These are phyloP conservation scores for Phoenix dactylifera DNA, from an alignment of 176 grass and related monocot species.

Conservation along the genomic window DNA sequence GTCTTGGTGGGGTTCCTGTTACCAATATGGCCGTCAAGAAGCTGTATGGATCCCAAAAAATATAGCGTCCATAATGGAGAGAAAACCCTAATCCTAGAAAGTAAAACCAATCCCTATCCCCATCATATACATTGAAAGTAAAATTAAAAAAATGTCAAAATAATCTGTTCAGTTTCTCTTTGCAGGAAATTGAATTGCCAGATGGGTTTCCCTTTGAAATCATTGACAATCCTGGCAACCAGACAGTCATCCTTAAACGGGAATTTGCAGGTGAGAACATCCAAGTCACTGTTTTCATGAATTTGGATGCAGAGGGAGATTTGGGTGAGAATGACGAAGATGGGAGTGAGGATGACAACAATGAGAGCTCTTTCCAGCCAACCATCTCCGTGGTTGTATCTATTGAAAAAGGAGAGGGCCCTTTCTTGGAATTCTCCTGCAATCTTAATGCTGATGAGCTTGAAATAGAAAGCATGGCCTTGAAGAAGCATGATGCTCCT, in stretches of 20 bases:
- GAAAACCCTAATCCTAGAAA: too few relatives aligned
- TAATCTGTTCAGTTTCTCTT: neutral
- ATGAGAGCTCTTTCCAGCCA: constrained; percentile 37
- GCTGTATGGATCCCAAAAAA: too few relatives aligned
- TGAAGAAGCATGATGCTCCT: constrained; percentile 35
- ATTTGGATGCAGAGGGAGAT: constrained; percentile 34
- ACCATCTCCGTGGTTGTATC: constrained; percentile 57
- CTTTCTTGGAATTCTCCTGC: constrained; percentile 67
- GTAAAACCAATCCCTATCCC: too few relatives aligned
- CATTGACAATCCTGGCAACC: constrained; percentile 71
- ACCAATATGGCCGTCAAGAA: too few relatives aligned
- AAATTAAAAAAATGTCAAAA: too few relatives aligned
- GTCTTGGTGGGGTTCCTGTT: too few relatives aligned
- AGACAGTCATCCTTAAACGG: constrained; percentile 63
- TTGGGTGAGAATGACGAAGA: constrained; percentile 41
- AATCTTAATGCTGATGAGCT: constrained; percentile 68
- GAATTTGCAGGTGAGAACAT: constrained; percentile 55
- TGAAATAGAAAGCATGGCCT: constrained; percentile 60
- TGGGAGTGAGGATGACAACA: constrained; percentile 13
- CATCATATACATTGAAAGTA: too few relatives aligned
- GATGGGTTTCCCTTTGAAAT: constrained; percentile 74
- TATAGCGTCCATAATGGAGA: too few relatives aligned
- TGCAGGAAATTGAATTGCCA: constrained; percentile 64
- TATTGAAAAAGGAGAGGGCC: constrained; percentile 45
- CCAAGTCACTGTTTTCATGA: constrained; percentile 59